phyloP scores from a whole-genome alignment of 352 stramenopile species.

The Globisporangium spiculum region DNA sequence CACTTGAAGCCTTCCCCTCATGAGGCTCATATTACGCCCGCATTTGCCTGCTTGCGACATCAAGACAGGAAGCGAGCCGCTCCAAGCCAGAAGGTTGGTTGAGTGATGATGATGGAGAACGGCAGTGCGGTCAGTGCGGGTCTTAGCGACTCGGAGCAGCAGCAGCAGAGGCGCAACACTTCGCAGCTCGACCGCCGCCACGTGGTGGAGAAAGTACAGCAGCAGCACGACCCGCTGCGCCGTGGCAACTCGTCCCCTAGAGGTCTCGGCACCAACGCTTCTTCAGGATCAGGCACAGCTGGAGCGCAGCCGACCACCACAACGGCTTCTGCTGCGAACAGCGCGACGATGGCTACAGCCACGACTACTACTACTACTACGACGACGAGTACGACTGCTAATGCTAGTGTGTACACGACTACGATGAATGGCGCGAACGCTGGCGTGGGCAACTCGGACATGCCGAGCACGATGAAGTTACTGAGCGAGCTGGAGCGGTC shows the following conservation, averaged over 20 bases:
- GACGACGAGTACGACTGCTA: neutral
- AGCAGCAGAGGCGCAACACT: constrained; percentile 6
- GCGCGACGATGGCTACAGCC: neutral
- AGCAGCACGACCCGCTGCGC: constrained; percentile 2
- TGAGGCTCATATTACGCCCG: neutral
- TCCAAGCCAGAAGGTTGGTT: neutral
- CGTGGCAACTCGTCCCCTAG: constrained; percentile 9
- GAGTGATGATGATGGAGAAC: neutral
- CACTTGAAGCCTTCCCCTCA: constrained; percentile 2
- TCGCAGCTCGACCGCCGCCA: constrained; percentile 8
- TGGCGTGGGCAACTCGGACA: constrained; percentile 15
- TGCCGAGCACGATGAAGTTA: constrained; percentile 60
- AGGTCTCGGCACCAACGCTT: neutral
- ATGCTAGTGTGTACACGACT: neutral
- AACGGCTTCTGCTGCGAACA: neutral
- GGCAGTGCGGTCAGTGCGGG: neutral
- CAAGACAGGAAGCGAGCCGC: neutral
- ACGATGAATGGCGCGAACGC: neutral
- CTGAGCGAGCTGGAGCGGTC: constrained; percentile 70
- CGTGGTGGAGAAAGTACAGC: constrained; percentile 7
- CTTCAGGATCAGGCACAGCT: too few species aligned
- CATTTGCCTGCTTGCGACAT: neutral
- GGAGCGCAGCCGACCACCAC: neutral
- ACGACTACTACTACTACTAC: neutral
- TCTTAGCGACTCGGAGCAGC: neutral